Conservation (phyloP, 768 basidiomycete species). For the Tremella mesenterica region DNA sequence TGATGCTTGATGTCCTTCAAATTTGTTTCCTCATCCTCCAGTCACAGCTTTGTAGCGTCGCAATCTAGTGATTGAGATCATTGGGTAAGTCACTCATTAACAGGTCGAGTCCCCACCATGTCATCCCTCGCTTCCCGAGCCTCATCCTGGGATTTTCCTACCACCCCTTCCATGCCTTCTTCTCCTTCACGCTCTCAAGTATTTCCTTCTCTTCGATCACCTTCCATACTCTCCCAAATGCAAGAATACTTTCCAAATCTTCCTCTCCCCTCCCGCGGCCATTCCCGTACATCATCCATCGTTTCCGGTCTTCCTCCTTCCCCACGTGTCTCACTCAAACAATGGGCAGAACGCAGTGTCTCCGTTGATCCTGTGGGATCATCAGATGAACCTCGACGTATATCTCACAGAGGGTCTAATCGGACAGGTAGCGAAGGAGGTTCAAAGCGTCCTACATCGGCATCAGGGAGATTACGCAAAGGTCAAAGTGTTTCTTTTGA, state of each 20-base stretch:
- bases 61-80: too few species aligned
- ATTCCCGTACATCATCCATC: neutral
- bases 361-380: neutral
- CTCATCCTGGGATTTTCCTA: conserved; percentile 14
- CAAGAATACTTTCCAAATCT: neutral
- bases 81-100: too few species aligned
- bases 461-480: conserved; percentile 2
- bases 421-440: conserved; percentile 18
- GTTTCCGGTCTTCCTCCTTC: conserved; percentile 1
- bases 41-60: too few species aligned
- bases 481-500: conserved; percentile 19
- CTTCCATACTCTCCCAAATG: conserved; percentile 6
- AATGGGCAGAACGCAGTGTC: neutral
- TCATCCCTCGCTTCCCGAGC: conserved; percentile 8
- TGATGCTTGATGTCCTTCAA: neutral
- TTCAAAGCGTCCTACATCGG: neutral
- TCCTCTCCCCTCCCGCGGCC: neutral
- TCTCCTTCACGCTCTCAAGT: neutral
- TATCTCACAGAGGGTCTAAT: neutral
- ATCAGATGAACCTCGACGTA: neutral
- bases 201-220: conserved; percentile 3
- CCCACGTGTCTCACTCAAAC: neutral
- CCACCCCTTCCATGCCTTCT: neutral
- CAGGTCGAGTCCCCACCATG: conserved; percentile 26
- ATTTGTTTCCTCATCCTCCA: neutral